Base-by-base conservation (phyloP, 192 early-diverging fungal genomes). In the Coemansia sp. region DNA sequence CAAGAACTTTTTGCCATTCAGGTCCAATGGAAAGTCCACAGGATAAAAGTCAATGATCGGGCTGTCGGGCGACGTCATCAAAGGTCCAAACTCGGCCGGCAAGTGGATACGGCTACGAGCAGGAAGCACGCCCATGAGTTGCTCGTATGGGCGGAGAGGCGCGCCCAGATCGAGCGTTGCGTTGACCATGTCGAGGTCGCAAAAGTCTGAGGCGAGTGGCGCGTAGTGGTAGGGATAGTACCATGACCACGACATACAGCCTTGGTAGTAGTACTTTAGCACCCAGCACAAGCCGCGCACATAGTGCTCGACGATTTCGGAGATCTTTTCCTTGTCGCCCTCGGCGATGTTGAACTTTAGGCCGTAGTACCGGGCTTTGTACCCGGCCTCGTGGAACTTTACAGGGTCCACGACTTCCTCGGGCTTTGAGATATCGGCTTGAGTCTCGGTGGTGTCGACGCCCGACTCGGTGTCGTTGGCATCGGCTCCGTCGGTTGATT, bases 191-290 rank as follows among this genome's bases (percentile, higher is more conserved):
- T 74, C 86, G 57, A 99, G 78, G 68, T 94, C 85, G 8, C 79
- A 62, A 57, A 97, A 89, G 71, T 98, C 94, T 0, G 87, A 88
- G 3, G 90, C 88, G 60, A 93, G 78, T 1, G 95, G 95, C 19
- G 96, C 90, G 66, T 98, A 99, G 82, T 97, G 92, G 75, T 92
- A 98, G 6, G 96, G 96, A 62, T 92, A 99, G 83, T 92, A 99
- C 96, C 96, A 99, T 37, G 83, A 87, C 97, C 97, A 99, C 16
- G 96, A 97, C 22, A 84, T 88, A 60, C 93, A 93, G 3, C 95
- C 95, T 58, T 89, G 86, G 77, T 93, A 96, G 74, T 99, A 99
- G 74, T 99, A 99, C 57, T 88, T 79, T 48, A 96, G 86, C 35
- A 98, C 94, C 97, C 97, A 98, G 72, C 93, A 95, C 24, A 98